Base-by-base conservation (phyloP, 768 basidiomycete species). In the Epithele typhae region DNA sequence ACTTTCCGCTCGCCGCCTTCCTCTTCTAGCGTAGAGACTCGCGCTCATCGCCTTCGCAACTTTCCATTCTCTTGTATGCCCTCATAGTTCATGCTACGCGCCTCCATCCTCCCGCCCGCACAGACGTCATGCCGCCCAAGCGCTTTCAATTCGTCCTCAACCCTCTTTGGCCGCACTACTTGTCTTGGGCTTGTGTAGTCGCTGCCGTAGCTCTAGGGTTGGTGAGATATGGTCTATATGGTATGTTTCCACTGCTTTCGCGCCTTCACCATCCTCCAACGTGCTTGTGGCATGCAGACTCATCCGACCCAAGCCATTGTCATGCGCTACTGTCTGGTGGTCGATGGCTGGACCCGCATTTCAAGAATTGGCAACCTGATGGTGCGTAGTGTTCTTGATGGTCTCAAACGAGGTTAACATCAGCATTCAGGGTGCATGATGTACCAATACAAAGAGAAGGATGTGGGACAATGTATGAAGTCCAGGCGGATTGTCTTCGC, bases 361-460 rank as follows among this genome's bases (percentile, higher is more conserved):
- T 76, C 60, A 71, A 63, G 50, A 84, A 83, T 58, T 96, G 92
- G 92, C 92, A 96, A 61, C 92, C 92, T 3, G 78, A 90, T 50
- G 90, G 92, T 85, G 49, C 51, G 76, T 19, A 36, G 9, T 30
- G 18, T 36, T 36, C n/a, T 36, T 36, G 9, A 32, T 32, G 15
- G 30, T 32, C 30, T 32, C 9, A 32, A 15, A 32, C 30, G 15
- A 15, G 30, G 30, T n/a, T n/a, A n/a, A n/a, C n/a, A n/a, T n/a
- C n/a, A 32, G 30, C 30, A 32, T 9, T 14, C 54, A 92, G 89
- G 88, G 23, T 94, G 92, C 61, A 90, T 92, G 79, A 73, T 89
- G 38, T 68, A 85, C 62, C 59, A 69, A 25, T 90, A 92, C 62
- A 70, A 71, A 41, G 63, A 78, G 4, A 67, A 66, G 6, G 81